Percentiles rank a stretch among this genome's conserved stretches.
These are phyloP conservation scores for Yarrowia deformans DNA, from an alignment of 805 yeast species.

Conservation along the genomic window DNA sequence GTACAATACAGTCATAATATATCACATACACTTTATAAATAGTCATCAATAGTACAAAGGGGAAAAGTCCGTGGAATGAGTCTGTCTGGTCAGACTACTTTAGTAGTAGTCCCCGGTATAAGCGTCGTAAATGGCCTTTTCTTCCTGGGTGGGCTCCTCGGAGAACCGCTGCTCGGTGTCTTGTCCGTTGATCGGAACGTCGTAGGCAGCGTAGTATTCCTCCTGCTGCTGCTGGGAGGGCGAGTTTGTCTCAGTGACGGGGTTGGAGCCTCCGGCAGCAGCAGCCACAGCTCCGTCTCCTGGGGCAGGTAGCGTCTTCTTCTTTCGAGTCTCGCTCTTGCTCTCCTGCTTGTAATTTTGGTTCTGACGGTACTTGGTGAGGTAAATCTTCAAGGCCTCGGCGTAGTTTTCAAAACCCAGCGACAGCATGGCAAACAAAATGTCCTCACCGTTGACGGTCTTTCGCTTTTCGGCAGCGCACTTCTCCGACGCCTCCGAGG, in stretches of 20 bases:
- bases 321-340: conserved; percentile 26
- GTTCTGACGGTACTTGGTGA: conserved; percentile 68
- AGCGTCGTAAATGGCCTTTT: conserved; percentile 36
- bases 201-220: conserved; percentile 33
- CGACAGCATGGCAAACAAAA: conserved; percentile 66
- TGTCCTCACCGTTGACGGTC: conserved; percentile 75
- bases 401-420: conserved; percentile 75
- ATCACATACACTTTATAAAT: conserved; percentile 39
- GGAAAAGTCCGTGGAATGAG: conserved; percentile 11
- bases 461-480: conserved; percentile 70
- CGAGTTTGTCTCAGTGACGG: conserved; percentile 37
- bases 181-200: conserved; percentile 32
- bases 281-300: not conserved
- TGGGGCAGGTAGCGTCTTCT: not conserved
- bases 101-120: conserved; percentile 37
- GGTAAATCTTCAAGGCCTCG: conserved; percentile 70
- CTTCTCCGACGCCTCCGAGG: conserved; percentile 69
- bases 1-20: conserved; percentile 31
- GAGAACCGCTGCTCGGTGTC: conserved; percentile 29
- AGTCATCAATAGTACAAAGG: conserved; percentile 37
- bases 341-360: conserved; percentile 44
- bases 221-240: conserved; percentile 28
- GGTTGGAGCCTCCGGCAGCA: conserved; percentile 20
- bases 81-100: not conserved
- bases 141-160: conserved; percentile 36